Conservation (phyloP, 495 filamentous ascomycete genomes). For the Penicillium subrubescens region DNA sequence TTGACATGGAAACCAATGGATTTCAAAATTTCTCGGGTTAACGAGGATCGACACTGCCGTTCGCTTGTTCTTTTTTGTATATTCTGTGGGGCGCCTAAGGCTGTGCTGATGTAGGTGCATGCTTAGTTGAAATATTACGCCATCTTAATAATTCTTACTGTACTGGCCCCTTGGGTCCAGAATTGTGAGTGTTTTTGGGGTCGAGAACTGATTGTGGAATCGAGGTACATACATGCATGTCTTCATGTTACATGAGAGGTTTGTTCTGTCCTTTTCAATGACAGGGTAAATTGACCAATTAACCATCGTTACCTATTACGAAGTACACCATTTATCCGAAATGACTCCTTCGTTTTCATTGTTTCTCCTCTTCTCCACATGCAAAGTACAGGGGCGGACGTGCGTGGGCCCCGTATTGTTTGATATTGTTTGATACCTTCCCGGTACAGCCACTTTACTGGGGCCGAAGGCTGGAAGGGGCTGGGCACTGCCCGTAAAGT, state of each 20-base stretch:
- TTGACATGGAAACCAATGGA: conserved; percentile 3
- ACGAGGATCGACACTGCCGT: not conserved
- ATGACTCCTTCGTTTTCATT: not conserved
- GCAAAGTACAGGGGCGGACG: not conserved
- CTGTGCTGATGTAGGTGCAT: not conserved
- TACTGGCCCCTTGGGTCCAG: too few relatives aligned
- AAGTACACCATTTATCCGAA: too few relatives aligned
- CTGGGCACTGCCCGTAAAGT: conserved; percentile 5
- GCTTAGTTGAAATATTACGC: not conserved
- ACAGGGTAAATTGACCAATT: not conserved
- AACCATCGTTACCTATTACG: not conserved
- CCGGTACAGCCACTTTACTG: conserved; percentile 2
- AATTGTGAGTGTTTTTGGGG: not conserved
- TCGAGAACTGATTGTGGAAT: not conserved
- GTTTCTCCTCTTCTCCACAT: not conserved
- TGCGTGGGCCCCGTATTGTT: conserved; percentile 6
- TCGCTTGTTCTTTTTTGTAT: not conserved
- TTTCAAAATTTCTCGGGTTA: not conserved
- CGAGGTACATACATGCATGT: not conserved
- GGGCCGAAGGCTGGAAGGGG: conserved; percentile 8
- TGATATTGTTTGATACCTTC: conserved; percentile 8
- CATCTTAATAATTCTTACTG: not conserved
- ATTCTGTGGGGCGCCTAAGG: not conserved
- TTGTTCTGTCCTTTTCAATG: too few relatives aligned
- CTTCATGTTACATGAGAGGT: not conserved